These are phyloP conservation scores for Plasmodium chabaudi DNA, from an alignment of 169 alveolate genomes.

Conservation along the genomic window DNA sequence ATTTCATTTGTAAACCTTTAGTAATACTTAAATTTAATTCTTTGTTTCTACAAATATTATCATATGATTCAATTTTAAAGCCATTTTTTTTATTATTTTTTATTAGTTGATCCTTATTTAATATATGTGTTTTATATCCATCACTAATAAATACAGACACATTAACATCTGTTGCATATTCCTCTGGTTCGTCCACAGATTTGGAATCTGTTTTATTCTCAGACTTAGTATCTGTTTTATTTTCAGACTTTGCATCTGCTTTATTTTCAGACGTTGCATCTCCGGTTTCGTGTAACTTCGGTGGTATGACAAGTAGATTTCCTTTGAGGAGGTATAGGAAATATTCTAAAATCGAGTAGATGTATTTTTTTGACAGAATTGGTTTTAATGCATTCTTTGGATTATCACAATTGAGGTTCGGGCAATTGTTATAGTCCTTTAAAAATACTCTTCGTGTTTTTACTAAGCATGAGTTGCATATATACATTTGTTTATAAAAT, in stretches of 20 bases:
- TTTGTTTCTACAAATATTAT: conserved; percentile 55
- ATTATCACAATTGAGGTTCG: conserved; percentile 76
- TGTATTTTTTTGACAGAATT: conserved; percentile 36
- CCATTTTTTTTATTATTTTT: not conserved
- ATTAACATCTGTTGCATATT: conserved; percentile 33
- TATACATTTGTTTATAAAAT: conserved; percentile 59
- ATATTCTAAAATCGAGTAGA: conserved; percentile 34
- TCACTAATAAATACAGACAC: conserved; percentile 27
- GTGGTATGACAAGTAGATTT: conserved; percentile 29
- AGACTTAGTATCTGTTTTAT: not conserved
- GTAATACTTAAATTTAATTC: conserved; percentile 42
- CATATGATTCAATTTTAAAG: conserved; percentile 41
- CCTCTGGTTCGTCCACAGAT: not conserved
- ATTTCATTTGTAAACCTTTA: conserved; percentile 72
- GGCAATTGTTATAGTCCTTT: conserved; percentile 76
- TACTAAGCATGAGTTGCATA: conserved; percentile 35
- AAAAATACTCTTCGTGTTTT: conserved; percentile 78
- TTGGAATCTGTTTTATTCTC: not conserved
- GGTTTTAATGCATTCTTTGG: conserved; percentile 49
- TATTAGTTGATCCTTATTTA: conserved; percentile 1
- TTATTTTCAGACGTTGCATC: not conserved
- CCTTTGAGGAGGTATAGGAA: conserved; percentile 40
- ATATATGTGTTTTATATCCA: conserved; percentile 27
- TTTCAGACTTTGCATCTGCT: not conserved
- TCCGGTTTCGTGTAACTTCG: not conserved